A percentile compares a stretch with the other conserved stretches of the same genome.
Conservation (phyloP, 1,284 basidiomycete species). For the Mixia osmundae region DNA sequence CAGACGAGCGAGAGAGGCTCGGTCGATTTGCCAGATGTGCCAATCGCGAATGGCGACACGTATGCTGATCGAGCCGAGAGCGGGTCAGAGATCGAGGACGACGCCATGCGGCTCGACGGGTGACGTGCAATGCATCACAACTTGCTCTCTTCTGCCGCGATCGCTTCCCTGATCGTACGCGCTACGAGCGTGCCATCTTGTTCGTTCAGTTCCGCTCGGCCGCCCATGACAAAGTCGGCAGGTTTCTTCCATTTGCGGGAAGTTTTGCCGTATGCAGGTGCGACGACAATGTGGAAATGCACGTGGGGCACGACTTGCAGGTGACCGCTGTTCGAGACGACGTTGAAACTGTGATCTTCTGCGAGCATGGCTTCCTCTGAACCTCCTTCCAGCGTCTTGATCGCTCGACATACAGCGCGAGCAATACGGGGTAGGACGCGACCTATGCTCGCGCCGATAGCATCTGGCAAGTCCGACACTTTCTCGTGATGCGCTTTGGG, state of each 20-base stretch:
- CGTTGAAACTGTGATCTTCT: slow-evolving; percentile 6
- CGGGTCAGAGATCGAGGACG: not conserved
- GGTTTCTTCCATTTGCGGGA: not conserved
- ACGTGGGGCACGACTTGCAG: slow-evolving; percentile 9
- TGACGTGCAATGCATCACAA: not conserved
- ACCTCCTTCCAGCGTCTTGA: not conserved
- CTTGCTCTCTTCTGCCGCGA: not conserved
- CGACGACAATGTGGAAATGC: slow-evolving; percentile 8
- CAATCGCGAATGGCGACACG: too few species aligned
- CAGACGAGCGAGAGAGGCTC: too few species aligned
- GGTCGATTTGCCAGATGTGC: too few species aligned
- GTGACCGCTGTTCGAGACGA: slow-evolving; percentile 9
- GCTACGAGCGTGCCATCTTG: not conserved
- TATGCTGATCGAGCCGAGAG: too few species aligned
- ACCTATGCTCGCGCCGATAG: slow-evolving; percentile 3
- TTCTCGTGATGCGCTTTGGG: slow-evolving; percentile 7
- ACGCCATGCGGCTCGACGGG: not conserved
- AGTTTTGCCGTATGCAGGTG: not conserved
- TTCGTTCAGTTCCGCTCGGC: not conserved
- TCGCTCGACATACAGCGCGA: slow-evolving; percentile 4
- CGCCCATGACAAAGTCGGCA: not conserved
- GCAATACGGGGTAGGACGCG: slow-evolving; percentile 2
- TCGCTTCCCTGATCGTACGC: not conserved
- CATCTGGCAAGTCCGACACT: slow-evolving; percentile 6
- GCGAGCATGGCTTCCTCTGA: not conserved